A percentile compares a stretch with the other conserved stretches of the same genome.
phyloP scores from a whole-genome alignment of 441 rosid genomes.

The Hura crepitans region DNA sequence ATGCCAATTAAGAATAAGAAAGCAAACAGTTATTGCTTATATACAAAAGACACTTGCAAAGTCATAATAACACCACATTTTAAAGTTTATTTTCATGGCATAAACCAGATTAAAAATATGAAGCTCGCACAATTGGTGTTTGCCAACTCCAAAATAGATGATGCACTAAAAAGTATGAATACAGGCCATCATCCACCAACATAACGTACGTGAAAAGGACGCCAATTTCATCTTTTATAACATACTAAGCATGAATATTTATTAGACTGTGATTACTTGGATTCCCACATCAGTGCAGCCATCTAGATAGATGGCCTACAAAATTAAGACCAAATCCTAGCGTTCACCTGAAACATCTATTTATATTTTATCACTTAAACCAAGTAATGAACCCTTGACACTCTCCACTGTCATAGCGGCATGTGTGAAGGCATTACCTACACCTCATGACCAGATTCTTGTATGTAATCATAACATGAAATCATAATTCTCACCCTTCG shows the following conservation, averaged over 20 bases:
- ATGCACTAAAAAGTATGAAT: not conserved
- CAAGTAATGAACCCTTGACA: too few relatives aligned
- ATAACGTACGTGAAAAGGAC: not conserved
- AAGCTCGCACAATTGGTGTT: not conserved
- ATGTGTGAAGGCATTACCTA: not conserved
- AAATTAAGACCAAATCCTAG: not conserved
- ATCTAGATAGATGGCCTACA: not conserved
- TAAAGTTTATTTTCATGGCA: too few relatives aligned
- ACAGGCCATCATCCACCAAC: not conserved
- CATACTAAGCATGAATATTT: not conserved
- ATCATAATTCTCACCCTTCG: too few relatives aligned
- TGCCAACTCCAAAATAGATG: not conserved
- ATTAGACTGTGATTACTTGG: conserved; percentile 4
- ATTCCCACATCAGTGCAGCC: not conserved
- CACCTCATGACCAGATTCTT: too few relatives aligned
- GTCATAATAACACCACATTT: too few relatives aligned
- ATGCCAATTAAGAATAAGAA: conserved; percentile 12
- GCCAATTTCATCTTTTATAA: not conserved
- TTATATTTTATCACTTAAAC: too few relatives aligned
- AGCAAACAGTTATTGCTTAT: not conserved
- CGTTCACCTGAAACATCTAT: too few relatives aligned
- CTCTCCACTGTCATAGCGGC: too few relatives aligned
- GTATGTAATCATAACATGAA: too few relatives aligned
- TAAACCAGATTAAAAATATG: too few relatives aligned
- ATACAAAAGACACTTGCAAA: too few relatives aligned